Base-by-base conservation (phyloP, 108 stramenopile species). In the Cyclotella cryptica region DNA sequence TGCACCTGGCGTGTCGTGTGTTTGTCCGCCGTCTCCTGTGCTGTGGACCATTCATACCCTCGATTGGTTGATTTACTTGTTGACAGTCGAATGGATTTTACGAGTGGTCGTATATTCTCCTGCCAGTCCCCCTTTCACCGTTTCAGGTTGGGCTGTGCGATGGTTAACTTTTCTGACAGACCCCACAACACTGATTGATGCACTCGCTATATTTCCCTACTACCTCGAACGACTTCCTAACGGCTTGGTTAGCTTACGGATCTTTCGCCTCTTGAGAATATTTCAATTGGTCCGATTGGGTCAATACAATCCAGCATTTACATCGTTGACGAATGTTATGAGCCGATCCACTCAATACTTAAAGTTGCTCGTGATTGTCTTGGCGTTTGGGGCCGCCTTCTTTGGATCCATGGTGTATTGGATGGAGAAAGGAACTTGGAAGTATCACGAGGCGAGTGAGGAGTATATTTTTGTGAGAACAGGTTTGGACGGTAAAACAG, bases 331-430 rank as follows among this genome's bases (percentile, higher is more conserved):
- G 22, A 81, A 77, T 60, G 89, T 92, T 4, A 18, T 90, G 70
- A 64, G 69, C 22, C 21, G 58, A 17, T 79, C 74, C n/a, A 41
- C 85, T 30, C 53, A 52, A 10, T 82, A 78, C 63, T 77, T 92
- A 28, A 81, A 76, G 26, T 26, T 92, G 21, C 59, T 92, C 52
- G 13, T 84, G 0, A 52, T 90, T 22, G 75, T 90, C 0, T 55
- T 92, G 15, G 35, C 80, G 7, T 92, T 92, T 80, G 88, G 92
- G 3, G 87, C 83, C 3, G 75, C 77, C 0, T 75, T 92, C 17
- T 92, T 92, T 77, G 92, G 89, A n/a, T 81, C 76, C 52, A 71
- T 92, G 28, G 49, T 92, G 14, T 92, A 86, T 74, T 90, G 89
- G 89, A 65, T 91, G 47, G 90, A 91, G 80, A 74, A 72, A 47